These are phyloP conservation scores for Didymella segeticola DNA, from an alignment of 2,329 filamentous ascomycete genomes.

Conservation along the genomic window DNA sequence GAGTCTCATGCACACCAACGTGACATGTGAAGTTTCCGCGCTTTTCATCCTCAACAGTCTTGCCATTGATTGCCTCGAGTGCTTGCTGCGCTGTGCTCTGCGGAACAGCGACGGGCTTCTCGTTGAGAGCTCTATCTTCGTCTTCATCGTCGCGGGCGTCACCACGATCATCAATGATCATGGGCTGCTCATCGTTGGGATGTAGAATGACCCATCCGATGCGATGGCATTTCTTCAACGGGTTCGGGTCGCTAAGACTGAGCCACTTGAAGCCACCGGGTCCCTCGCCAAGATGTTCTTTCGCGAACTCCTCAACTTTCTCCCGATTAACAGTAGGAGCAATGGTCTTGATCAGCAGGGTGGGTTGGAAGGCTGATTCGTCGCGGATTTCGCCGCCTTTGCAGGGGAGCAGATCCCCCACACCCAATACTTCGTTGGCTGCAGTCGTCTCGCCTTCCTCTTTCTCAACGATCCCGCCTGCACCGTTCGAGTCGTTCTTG, in stretches of 20 bases:
- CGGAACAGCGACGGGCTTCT: conserved; percentile 54
- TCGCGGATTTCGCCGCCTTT: conserved; percentile 87
- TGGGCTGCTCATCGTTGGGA: conserved; percentile 71
- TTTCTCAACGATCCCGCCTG: conserved; percentile 85
- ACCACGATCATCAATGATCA: conserved; percentile 69
- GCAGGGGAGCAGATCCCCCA: conserved; percentile 86
- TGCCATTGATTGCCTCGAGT: conserved; percentile 92
- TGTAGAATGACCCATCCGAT: conserved; percentile 99
- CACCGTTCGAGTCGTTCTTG: conserved; percentile 89
- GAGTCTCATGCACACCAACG: conserved; percentile 93
- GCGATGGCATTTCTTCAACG: conserved; percentile 93
- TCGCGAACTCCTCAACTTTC: conserved; percentile 93
- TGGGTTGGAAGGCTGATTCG: conserved; percentile 86
- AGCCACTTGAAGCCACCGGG: conserved; percentile 95
- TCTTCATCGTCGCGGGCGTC: conserved; percentile 74
- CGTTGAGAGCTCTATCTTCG: conserved; percentile 64
- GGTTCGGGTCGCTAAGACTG: conserved; percentile 94
- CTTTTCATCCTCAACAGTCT: conserved; percentile 93
- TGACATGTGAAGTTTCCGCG: conserved; percentile 97
- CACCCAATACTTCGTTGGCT: conserved; percentile 88
- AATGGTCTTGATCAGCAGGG: conserved; percentile 96
- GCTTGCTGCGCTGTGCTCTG: conserved; percentile 77
- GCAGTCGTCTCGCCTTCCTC: conserved; percentile 94
- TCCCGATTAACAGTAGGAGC: conserved; percentile 93
- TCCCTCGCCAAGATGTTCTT: conserved; percentile 88